phyloP scores from a whole-genome alignment of 495 filamentous ascomycete species.

The Neurospora intermedia region DNA sequence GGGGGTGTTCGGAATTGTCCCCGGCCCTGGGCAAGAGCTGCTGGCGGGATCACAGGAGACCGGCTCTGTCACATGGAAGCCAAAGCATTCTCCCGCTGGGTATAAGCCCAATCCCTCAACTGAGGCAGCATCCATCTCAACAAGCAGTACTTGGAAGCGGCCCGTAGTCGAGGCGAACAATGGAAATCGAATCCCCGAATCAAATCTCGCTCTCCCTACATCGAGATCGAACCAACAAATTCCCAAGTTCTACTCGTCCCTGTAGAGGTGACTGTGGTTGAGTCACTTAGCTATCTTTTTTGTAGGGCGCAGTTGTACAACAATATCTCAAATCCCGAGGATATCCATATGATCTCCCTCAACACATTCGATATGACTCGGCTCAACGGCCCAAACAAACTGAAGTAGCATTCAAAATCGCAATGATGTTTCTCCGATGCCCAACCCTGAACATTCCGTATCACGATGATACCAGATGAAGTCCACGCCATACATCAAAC shows the following conservation, averaged over 20 bases:
- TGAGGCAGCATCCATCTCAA: neutral
- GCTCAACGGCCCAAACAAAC: neutral
- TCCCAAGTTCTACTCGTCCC: neutral
- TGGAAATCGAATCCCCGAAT: neutral
- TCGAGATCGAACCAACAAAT: neutral
- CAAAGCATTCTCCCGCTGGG: neutral
- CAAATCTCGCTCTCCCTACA: neutral
- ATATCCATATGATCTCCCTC: neutral
- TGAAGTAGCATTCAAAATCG: neutral
- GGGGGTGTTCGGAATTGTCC: neutral
- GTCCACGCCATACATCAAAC: neutral
- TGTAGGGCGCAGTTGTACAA: neutral
- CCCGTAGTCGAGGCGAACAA: neutral
- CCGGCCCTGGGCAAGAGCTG: neutral
- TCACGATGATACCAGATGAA: neutral
- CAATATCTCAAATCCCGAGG: neutral
- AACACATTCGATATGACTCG: neutral
- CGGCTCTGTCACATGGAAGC: neutral
- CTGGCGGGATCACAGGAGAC: neutral
- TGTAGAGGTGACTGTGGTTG: neutral
- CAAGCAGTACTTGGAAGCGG: neutral
- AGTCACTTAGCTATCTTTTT: neutral
- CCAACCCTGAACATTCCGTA: neutral
- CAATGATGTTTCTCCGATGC: neutral
- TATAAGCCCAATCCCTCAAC: neutral